These are phyloP conservation scores for Exidia glandulosa DNA, from an alignment of 768 basidiomycete genomes.

Conservation along the genomic window DNA sequence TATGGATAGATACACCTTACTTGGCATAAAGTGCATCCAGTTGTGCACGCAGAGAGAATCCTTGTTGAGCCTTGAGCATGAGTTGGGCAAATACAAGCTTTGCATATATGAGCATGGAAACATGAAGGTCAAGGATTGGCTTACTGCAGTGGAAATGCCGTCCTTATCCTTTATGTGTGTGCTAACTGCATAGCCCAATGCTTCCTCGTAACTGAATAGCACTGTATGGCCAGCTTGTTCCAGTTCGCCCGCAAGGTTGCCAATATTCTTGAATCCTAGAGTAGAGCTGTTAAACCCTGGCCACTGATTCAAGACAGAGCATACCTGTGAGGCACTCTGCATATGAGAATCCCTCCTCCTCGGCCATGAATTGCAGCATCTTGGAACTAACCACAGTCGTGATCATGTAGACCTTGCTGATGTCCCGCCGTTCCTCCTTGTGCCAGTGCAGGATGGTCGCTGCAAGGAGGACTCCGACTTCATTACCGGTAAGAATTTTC, in stretches of 20 bases:
- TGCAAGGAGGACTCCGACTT: slow-evolving; percentile 52
- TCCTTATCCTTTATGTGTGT: slow-evolving; percentile 75
- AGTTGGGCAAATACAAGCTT: slow-evolving; percentile 63
- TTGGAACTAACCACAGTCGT: slow-evolving; percentile 87
- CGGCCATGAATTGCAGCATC: slow-evolving; percentile 73
- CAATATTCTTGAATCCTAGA: slow-evolving; percentile 88
- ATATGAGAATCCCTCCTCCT: slow-evolving; percentile 69
- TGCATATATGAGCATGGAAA: neutral
- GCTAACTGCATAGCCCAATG: slow-evolving; percentile 87
- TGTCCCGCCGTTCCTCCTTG: slow-evolving; percentile 7
- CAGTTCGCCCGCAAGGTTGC: slow-evolving; percentile 65
- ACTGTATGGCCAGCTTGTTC: slow-evolving; percentile 57
- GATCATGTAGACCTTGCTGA: slow-evolving; percentile 68
- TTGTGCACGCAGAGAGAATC: slow-evolving; percentile 42
- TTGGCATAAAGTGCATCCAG: slow-evolving; percentile 31
- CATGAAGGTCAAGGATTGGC: slow-evolving; percentile 1
- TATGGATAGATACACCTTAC: slow-evolving; percentile 21
- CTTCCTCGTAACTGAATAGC: slow-evolving; percentile 83
- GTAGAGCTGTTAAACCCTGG: slow-evolving; percentile 7
- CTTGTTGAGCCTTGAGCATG: slow-evolving; percentile 35
- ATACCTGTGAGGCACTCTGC: slow-evolving; percentile 75
- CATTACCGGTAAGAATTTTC: slow-evolving; percentile 73
- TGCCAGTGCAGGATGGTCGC: slow-evolving; percentile 25
- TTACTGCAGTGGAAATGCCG: slow-evolving; percentile 71
- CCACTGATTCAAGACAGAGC: slow-evolving; percentile 9